Evolutionary conservation across 2,329 filamentous ascomycete species (phyloP).

Genomic region (Aspergillus hiratsukae): DNA sequence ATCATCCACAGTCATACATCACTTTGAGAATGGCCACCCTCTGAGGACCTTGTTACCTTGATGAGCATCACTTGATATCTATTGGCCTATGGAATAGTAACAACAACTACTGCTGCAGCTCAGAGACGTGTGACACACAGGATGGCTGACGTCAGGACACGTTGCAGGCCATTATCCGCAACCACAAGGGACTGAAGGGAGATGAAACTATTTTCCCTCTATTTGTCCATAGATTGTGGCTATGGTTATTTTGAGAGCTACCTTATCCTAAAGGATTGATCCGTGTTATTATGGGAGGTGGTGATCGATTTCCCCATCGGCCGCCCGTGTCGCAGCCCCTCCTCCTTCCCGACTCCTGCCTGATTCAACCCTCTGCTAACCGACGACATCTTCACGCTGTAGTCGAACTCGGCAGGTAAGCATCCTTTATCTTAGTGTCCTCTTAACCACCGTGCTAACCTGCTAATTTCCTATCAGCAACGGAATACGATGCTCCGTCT

Average conservation of each 20-base stretch:
- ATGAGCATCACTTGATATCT: no score
- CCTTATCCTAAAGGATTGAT: background rate
- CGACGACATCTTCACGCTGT: conserved; percentile 24
- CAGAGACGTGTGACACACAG: no score
- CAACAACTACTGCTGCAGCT: no score
- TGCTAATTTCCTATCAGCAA: conserved; percentile 51
- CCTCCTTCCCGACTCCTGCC: no score
- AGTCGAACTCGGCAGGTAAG: conserved; percentile 38
- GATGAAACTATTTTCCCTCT: background rate
- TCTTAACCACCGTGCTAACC: background rate
- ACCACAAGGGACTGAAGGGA: background rate
- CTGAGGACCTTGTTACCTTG: no score
- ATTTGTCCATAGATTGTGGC: background rate
- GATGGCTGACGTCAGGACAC: background rate
- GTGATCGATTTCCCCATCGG: background rate
- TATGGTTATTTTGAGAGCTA: background rate
- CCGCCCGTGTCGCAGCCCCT: background rate
- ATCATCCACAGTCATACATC: background rate
- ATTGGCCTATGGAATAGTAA: no score
- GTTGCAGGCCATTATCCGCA: background rate
- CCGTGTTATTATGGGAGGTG: background rate
- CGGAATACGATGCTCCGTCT: conserved; percentile 86
- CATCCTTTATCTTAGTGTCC: background rate
- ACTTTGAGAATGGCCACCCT: background rate
- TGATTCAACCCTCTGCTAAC: background rate